Percentiles rank a stretch among this genome's conserved stretches.
Conservation (phyloP, 1,139 yeast species). For the Wickerhamomyces sp. region DNA sequence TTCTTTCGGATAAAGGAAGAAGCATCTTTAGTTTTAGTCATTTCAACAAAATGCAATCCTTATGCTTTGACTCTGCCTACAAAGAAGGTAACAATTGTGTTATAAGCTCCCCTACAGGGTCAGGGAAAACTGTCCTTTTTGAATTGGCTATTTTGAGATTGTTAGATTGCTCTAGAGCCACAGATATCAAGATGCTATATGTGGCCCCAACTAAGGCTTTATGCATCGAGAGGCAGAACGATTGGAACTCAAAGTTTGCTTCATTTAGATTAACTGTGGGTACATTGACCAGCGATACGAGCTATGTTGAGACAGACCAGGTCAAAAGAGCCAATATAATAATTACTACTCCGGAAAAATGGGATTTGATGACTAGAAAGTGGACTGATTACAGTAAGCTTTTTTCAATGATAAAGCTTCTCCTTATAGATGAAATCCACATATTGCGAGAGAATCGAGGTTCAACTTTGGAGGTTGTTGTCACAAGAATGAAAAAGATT, state of each 20-base stretch:
- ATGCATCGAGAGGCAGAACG: slow-evolving; percentile 38
- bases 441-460: slow-evolving; percentile 44
- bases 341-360: slow-evolving; percentile 53
- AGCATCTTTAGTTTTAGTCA: slow-evolving; percentile 31
- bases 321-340: slow-evolving; percentile 41
- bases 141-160: slow-evolving; percentile 45
- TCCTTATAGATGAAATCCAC: slow-evolving; percentile 49
- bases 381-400: slow-evolving; percentile 39
- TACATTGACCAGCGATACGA: slow-evolving; percentile 45
- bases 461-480: slow-evolving; percentile 45
- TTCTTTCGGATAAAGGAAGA: slow-evolving; percentile 27
- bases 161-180: slow-evolving; percentile 19
- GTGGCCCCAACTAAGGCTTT: slow-evolving; percentile 53
- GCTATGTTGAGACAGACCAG: slow-evolving; percentile 34
- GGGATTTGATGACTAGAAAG: slow-evolving; percentile 48
- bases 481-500: slow-evolving; percentile 45
- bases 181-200: slow-evolving; percentile 36
- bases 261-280: slow-evolving; percentile 36
- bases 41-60: slow-evolving; percentile 48
- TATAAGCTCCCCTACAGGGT: slow-evolving; percentile 51
- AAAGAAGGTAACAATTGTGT: slow-evolving; percentile 36
- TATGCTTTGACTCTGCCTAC: slow-evolving; percentile 34
- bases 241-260: slow-evolving; percentile 39
- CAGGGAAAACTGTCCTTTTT: slow-evolving; percentile 51
- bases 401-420: slow-evolving; percentile 34